Evolutionary conservation across 768 basidiomycete species (phyloP).

Genomic region (Auriculariales sp.): DNA sequence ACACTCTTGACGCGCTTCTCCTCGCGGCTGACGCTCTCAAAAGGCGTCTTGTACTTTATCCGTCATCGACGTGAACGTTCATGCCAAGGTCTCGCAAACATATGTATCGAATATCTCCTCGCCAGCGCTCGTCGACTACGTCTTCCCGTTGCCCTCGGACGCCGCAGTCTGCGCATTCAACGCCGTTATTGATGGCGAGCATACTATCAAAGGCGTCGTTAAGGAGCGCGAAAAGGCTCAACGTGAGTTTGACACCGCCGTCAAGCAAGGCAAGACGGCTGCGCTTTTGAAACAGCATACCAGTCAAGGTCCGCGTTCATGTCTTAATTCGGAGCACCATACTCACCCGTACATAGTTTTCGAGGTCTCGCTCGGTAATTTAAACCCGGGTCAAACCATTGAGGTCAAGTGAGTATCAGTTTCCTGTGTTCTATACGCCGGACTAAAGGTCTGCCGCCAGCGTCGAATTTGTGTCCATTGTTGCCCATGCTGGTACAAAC

Average conservation of each 20-base stretch:
- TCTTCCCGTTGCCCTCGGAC: conserved; percentile 42
- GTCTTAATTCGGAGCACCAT: background rate
- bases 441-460: background rate
- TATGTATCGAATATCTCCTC: conserved; percentile 1
- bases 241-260: conserved; percentile 25
- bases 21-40: too few species aligned
- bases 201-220: conserved; percentile 27
- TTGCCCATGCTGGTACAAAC: background rate
- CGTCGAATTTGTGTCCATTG: conserved; percentile 12
- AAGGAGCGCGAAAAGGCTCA: conserved; percentile 33
- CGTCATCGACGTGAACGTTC: background rate
- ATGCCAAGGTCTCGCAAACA: conserved; percentile 2
- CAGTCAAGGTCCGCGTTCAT: background rate
- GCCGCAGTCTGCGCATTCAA: conserved; percentile 42
- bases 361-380: background rate
- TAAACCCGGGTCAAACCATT: background rate
- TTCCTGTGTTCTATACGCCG: background rate
- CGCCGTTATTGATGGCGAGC: conserved; percentile 29
- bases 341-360: background rate
- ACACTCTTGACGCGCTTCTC: too few species aligned
- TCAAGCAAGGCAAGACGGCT: conserved; percentile 21
- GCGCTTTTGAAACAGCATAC: conserved; percentile 28
- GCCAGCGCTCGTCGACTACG: conserved; percentile 22
- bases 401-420: background rate
- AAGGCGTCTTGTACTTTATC: background rate